Percentiles rank a stretch among this genome's conserved stretches.
Conservation (phyloP, 768 basidiomycete species). For the Suillus placidus region DNA sequence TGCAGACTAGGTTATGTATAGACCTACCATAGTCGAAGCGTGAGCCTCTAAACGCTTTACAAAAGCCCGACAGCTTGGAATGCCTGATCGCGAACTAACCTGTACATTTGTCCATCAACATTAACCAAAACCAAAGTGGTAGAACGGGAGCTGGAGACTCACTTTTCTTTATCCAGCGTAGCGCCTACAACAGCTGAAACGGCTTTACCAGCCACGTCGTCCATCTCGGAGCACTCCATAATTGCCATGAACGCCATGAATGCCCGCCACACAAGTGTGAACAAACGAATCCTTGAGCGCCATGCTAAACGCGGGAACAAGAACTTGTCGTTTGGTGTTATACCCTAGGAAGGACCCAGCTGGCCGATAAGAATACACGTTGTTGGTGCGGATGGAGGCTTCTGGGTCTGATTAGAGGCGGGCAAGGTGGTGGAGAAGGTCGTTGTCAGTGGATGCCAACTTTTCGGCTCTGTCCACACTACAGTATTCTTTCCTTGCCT, state of each 20-base stretch:
- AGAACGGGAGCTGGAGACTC: constrained; percentile 21
- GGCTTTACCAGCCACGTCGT: constrained; percentile 89
- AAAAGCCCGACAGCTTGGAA: constrained; percentile 93
- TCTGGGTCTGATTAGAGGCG: constrained; percentile 92
- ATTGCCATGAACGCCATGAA: constrained; percentile 98
- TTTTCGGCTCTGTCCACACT: no score
- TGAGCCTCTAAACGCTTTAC: constrained; percentile 81
- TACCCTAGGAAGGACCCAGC: constrained; percentile 83
- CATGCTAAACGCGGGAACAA: constrained; percentile 91
- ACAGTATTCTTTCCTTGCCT: no score
- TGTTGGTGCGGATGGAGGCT: constrained; percentile 95
- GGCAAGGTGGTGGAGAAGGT: constrained; percentile 88
- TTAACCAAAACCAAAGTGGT: not conserved
- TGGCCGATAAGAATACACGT: constrained; percentile 94
- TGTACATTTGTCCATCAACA: constrained; percentile 37
- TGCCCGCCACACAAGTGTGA: constrained; percentile 88
- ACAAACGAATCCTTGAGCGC: constrained; percentile 91
- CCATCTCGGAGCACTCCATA: constrained; percentile 82
- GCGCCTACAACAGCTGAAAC: constrained; percentile 82
- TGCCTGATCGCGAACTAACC: constrained; percentile 92
- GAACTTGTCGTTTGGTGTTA: constrained; percentile 93
- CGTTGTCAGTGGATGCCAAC: no score
- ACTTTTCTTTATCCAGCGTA: constrained; percentile 94
- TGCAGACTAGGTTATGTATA: constrained; percentile 6
- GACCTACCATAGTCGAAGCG: constrained; percentile 77